phyloP scores from a whole-genome alignment of 805 yeast genomes.

The Metschnikowia koreensis region DNA sequence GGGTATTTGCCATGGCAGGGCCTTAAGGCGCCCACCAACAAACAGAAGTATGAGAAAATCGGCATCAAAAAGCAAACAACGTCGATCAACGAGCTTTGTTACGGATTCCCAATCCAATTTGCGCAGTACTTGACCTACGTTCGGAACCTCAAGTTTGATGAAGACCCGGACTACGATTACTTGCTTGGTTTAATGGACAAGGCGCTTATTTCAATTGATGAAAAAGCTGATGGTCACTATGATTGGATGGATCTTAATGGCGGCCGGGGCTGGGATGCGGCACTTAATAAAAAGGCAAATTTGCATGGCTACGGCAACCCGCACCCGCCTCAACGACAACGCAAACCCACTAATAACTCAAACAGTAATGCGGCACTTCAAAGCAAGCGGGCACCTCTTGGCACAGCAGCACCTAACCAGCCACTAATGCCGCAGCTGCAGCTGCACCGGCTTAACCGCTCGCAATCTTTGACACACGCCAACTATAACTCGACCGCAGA shows the following conservation, averaged over 20 bases:
- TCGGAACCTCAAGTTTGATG: constrained; percentile 86
- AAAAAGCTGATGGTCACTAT: constrained; percentile 79
- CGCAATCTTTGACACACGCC: constrained; percentile 18
- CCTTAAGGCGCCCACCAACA: constrained; percentile 94
- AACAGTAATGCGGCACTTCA: constrained; percentile 9
- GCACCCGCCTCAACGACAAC: constrained; percentile 53
- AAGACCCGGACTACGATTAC: constrained; percentile 90
- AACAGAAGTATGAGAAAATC: constrained; percentile 95
- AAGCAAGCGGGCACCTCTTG: constrained; percentile 11
- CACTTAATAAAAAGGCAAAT: constrained; percentile 87
- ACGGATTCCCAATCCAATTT: constrained; percentile 88
- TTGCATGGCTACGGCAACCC: constrained; percentile 97
- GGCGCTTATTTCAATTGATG: constrained; percentile 70
- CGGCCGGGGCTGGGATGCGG: constrained; percentile 94
- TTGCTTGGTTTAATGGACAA: constrained; percentile 74
- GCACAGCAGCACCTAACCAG: constrained; percentile 10
- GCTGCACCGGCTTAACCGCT: constrained; percentile 16
- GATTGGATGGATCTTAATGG: constrained; percentile 98
- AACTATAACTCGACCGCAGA: constrained; percentile 18
- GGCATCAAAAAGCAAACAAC: constrained; percentile 95
- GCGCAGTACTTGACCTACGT: constrained; percentile 89
- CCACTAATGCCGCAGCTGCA: constrained; percentile 14
- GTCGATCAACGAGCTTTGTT: constrained; percentile 78
- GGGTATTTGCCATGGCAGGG: constrained; percentile 99
- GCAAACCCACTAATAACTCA: constrained; percentile 20